Conservation (phyloP, 2,329 filamentous ascomycete genomes). For the Scytalidium lignicola region DNA sequence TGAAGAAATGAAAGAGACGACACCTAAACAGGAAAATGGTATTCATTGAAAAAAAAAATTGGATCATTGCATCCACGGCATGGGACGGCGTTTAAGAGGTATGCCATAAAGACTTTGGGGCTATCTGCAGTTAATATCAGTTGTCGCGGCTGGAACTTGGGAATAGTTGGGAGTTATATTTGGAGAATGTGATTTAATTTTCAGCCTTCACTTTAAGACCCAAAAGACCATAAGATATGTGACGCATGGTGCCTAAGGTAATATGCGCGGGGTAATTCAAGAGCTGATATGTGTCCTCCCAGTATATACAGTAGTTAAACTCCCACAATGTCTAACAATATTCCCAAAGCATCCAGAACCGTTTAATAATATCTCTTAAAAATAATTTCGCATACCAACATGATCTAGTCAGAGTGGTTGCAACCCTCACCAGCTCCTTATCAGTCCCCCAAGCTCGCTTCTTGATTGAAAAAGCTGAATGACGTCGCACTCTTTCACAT, state of each 20-base stretch:
- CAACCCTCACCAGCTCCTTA: background rate
- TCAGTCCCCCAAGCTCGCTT: background rate
- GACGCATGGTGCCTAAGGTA: background rate
- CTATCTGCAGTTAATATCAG: background rate
- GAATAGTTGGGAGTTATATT: background rate
- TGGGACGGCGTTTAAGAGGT: background rate
- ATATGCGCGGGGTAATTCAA: background rate
- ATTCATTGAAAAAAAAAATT: background rate
- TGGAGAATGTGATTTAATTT: background rate
- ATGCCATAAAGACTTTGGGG: background rate
- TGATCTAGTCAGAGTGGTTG: too few species aligned
- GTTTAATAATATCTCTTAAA: too few species aligned
- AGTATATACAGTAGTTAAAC: too few species aligned
- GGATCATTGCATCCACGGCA: background rate
- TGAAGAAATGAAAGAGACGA: slow-evolving; percentile 50
- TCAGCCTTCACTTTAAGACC: too few species aligned
- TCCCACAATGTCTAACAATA: too few species aligned
- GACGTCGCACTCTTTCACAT: background rate
- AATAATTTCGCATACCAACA: too few species aligned
- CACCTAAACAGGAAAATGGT: slow-evolving; percentile 33
- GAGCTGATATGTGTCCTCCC: background rate
- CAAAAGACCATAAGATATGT: background rate
- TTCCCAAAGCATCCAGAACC: too few species aligned
- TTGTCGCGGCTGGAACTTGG: background rate
- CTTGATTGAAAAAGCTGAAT: background rate